Evolutionary conservation across 441 rosid species (phyloP).

Genomic region (Gossypium trilobum): DNA sequence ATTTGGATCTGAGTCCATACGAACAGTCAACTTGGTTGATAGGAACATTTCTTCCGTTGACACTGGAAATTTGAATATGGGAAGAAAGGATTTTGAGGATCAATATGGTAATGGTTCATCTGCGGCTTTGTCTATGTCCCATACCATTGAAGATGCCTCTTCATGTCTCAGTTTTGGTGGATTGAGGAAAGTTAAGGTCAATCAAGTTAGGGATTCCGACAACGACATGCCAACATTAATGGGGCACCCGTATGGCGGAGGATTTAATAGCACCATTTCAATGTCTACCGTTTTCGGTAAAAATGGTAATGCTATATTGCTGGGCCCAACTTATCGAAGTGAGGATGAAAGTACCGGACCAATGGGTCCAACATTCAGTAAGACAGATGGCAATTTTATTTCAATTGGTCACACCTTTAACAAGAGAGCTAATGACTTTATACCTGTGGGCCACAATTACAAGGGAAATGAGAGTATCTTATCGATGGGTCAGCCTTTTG

Average conservation of each 20-base stretch:
- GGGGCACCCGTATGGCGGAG: constrained; percentile 23
- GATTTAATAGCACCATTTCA: constrained; percentile 21
- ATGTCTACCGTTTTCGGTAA: constrained; percentile 21
- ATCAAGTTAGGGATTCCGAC: constrained; percentile 30
- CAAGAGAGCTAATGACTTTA: constrained; percentile 26
- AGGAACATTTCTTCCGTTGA: constrained; percentile 26
- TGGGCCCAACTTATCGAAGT: constrained; percentile 24
- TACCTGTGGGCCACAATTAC: constrained; percentile 31
- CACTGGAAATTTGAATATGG: constrained; percentile 32
- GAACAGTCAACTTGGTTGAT: constrained; percentile 27
- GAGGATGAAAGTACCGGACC: constrained; percentile 24
- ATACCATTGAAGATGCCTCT: constrained; percentile 27
- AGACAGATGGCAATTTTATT: constrained; percentile 24
- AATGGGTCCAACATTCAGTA: constrained; percentile 23
- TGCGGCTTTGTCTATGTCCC: constrained; percentile 30
- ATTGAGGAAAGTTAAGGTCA: constrained; percentile 34
- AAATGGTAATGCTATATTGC: constrained; percentile 22
- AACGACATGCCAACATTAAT: constrained; percentile 19
- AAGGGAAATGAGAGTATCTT: constrained; percentile 30
- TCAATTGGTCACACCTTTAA: constrained; percentile 24
- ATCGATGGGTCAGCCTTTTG: constrained; percentile 36
- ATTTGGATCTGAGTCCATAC: constrained; percentile 32
- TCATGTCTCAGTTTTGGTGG: constrained; percentile 29
- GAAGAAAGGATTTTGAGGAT: constrained; percentile 32
- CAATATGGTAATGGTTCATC: constrained; percentile 29